phyloP scores from a whole-genome alignment of 495 filamentous ascomycete genomes.

The Xylaria castorea region DNA sequence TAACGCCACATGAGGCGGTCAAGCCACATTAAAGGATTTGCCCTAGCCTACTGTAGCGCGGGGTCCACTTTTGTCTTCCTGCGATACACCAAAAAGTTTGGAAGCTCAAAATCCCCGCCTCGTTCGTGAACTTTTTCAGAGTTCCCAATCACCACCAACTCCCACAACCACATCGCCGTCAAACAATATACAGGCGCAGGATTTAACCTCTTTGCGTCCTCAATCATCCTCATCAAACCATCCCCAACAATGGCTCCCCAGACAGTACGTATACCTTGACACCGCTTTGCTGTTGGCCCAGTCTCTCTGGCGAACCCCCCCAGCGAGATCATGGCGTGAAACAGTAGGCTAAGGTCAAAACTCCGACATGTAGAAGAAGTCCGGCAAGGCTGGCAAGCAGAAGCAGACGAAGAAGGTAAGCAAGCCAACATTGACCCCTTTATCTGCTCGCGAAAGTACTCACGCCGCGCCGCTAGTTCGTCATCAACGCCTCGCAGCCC shows the following conservation, averaged over 20 bases:
- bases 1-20: not conserved
- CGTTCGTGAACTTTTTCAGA: slow-evolving; percentile 30
- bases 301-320: slow-evolving; percentile 42
- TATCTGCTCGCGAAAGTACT: slow-evolving; percentile 22
- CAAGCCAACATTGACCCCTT: slow-evolving; percentile 28
- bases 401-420: slow-evolving; percentile 71
- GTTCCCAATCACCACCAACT: slow-evolving; percentile 24
- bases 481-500: slow-evolving; percentile 98
- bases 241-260: slow-evolving; percentile 63
- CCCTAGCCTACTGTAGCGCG: slow-evolving; percentile 29
- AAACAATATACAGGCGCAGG: slow-evolving; percentile 48
- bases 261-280: slow-evolving; percentile 76
- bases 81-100: slow-evolving; percentile 45
- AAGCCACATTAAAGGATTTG: slow-evolving; percentile 6
- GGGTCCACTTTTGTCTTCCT: slow-evolving; percentile 26
- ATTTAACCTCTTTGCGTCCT: slow-evolving; percentile 72
- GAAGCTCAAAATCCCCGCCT: slow-evolving; percentile 29
- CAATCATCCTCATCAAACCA: slow-evolving; percentile 36
- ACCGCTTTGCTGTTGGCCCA: slow-evolving; percentile 89
- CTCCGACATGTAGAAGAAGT: slow-evolving; percentile 67
- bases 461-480: slow-evolving; percentile 66
- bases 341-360: slow-evolving; percentile 92
- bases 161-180: slow-evolving; percentile 32
- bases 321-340: slow-evolving; percentile 64
- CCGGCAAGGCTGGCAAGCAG: slow-evolving; percentile 64